Evolutionary conservation across 345 rosid species (phyloP).

Genomic region (Dipteronia sinensis): DNA sequence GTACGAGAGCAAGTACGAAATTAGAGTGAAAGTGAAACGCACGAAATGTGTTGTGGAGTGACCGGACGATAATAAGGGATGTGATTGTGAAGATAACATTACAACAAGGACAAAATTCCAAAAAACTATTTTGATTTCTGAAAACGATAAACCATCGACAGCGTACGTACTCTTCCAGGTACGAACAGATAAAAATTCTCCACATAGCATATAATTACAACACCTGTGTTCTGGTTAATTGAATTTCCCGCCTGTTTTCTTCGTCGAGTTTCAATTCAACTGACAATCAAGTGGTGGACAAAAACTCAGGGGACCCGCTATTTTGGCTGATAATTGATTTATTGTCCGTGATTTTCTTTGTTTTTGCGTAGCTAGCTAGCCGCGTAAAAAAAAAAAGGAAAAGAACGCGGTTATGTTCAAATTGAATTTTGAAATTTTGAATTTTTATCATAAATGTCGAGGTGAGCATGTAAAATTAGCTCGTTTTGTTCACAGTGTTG

Average conservation of each 20-base stretch:
- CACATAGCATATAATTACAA: background rate
- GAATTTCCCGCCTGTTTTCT: background rate
- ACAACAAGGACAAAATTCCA: background rate
- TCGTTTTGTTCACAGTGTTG: constrained; percentile 26
- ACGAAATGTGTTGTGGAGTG: too few relatives aligned
- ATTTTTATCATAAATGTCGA: constrained; percentile 8
- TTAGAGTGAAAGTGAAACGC: too few relatives aligned
- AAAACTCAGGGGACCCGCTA: background rate
- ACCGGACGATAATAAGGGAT: too few relatives aligned
- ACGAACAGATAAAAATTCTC: background rate
- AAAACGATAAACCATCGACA: background rate
- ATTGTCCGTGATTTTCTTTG: background rate
- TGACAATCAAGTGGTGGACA: background rate
- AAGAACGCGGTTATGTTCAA: constrained; percentile 34
- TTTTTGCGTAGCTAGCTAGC: background rate
- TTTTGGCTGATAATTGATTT: constrained; percentile 5
- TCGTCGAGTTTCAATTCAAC: background rate
- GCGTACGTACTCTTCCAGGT: background rate
- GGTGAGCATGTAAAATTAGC: background rate
- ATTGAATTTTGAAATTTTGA: constrained; percentile 21
- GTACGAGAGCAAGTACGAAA: too few relatives aligned
- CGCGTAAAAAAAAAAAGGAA: background rate
- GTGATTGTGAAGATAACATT: too few relatives aligned
- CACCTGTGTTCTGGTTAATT: background rate
- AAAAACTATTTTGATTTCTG: constrained; percentile 1